Conservation (phyloP, 1,284 basidiomycete species). For the Boletus semigastroideus region DNA sequence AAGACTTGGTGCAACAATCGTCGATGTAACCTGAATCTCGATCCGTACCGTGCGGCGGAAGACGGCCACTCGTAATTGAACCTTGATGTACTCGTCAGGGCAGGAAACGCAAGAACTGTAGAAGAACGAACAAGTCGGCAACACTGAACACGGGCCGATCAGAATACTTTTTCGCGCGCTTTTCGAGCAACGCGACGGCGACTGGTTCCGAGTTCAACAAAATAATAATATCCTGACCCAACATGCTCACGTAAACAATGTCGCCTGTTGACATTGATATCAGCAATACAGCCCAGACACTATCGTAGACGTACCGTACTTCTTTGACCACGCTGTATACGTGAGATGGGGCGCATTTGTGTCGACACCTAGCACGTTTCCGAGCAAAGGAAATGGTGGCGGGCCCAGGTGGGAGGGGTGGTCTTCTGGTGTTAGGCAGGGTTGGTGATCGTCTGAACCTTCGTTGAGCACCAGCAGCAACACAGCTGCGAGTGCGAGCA, state of each 20-base stretch:
- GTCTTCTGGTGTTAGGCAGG: background rate
- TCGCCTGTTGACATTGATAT: background rate
- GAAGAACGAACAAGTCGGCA: slow-evolving; percentile 10
- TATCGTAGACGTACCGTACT: background rate
- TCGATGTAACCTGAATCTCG: slow-evolving; percentile 15
- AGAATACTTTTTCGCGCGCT: slow-evolving; percentile 24
- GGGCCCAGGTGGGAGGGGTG: background rate
- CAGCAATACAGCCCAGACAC: background rate
- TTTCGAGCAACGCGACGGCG: slow-evolving; percentile 18
- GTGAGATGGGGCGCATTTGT: background rate
- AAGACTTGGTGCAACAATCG: slow-evolving; percentile 18
- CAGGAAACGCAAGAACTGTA: fast-evolving
- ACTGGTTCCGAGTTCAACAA: slow-evolving; percentile 19
- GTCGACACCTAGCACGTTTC: background rate
- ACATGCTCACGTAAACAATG: slow-evolving; percentile 10
- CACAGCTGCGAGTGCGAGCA: slow-evolving; percentile 6
- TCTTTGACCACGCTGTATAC: background rate
- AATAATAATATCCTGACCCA: slow-evolving; percentile 15
- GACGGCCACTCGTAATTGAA: slow-evolving; percentile 15
- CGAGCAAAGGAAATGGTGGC: background rate
- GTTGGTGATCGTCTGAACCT: slow-evolving; percentile 1
- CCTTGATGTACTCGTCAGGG: slow-evolving; percentile 5
- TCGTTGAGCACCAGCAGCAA: slow-evolving; percentile 8
- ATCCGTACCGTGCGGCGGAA: slow-evolving; percentile 7
- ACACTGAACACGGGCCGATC: slow-evolving; percentile 14